These are phyloP conservation scores for Hyphopichia khmerensis DNA, from an alignment of 1,139 yeast species.

Conservation along the genomic window DNA sequence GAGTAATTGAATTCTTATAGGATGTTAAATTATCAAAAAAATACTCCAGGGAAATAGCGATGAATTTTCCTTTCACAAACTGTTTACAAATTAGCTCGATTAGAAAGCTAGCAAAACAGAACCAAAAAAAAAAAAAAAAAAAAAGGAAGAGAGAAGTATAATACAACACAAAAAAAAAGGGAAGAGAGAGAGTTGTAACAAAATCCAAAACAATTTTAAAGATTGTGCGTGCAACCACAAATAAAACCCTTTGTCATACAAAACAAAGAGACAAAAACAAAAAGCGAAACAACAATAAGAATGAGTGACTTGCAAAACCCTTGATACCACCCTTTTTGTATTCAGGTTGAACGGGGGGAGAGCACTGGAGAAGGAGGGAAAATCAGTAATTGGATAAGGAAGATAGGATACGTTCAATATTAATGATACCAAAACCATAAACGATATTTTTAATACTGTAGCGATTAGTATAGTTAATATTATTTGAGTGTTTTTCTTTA, in stretches of 20 bases:
- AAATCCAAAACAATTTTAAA: too few species aligned
- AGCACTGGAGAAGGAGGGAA: too few species aligned
- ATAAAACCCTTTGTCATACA: too few species aligned
- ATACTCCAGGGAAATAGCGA: neutral
- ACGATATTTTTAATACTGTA: slow-evolving; percentile 1
- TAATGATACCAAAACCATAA: neutral
- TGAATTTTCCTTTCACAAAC: slow-evolving; percentile 1
- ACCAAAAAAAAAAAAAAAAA: neutral
- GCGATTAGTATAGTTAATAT: neutral
- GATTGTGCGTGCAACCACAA: neutral
- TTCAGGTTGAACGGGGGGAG: too few species aligned
- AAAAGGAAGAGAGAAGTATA: neutral
- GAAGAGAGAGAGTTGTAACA: too few species aligned
- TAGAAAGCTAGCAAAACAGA: neutral
- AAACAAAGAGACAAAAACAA: neutral
- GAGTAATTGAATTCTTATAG: too few species aligned
- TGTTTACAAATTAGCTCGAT: slow-evolving; percentile 4
- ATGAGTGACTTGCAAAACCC: neutral
- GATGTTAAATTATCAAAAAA: neutral
- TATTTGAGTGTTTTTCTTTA: neutral
- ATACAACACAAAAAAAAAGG: neutral
- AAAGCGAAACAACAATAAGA: neutral
- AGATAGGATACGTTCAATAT: neutral
- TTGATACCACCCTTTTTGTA: too few species aligned
- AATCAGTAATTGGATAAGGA: neutral